A percentile compares a stretch with the other conserved stretches of the same genome.
Conservation (phyloP, 371 early-diverging fungal genomes). For the Zychaea mexicana region DNA sequence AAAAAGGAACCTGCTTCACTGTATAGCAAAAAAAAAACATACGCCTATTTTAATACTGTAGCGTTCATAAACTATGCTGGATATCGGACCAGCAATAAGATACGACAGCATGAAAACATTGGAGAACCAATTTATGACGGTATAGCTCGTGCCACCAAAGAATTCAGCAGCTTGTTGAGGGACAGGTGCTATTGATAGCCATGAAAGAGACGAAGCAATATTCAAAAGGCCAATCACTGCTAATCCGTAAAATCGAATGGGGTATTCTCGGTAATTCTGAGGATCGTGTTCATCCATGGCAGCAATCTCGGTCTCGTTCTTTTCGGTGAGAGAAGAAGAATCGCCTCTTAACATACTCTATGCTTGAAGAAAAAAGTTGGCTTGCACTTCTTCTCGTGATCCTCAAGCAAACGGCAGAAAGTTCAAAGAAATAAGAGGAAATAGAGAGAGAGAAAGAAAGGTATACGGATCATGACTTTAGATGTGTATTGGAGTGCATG, state of each 20-base stretch:
- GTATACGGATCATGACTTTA: too few species aligned
- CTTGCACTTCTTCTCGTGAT: too few species aligned
- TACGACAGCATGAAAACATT: conserved; percentile 56
- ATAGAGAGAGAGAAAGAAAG: too few species aligned
- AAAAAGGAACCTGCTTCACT: too few species aligned
- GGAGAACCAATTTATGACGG: conserved; percentile 48
- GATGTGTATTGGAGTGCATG: too few species aligned
- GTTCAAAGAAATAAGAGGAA: too few species aligned
- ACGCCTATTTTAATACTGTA: conserved; percentile 52
- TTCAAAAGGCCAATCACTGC: conserved; percentile 40
- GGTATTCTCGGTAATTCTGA: conserved; percentile 29
- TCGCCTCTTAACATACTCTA: not conserved
- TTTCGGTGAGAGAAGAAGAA: not conserved
- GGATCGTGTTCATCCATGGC: not conserved
- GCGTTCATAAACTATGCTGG: conserved; percentile 54
- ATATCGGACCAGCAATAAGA: conserved; percentile 53
- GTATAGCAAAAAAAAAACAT: conserved; percentile 7
- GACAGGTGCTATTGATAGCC: conserved; percentile 45
- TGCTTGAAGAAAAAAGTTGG: too few species aligned
- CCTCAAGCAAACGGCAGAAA: too few species aligned
- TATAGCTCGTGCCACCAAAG: conserved; percentile 27
- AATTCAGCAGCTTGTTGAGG: conserved; percentile 34
- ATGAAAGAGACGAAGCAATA: conserved; percentile 45
- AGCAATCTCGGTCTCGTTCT: not conserved
- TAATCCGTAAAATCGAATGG: conserved; percentile 47